Percentiles rank a stretch among this genome's conserved stretches.
These are phyloP conservation scores for Hypoxylon lienhwacheense DNA, from an alignment of 495 filamentous ascomycete genomes.

Conservation along the genomic window DNA sequence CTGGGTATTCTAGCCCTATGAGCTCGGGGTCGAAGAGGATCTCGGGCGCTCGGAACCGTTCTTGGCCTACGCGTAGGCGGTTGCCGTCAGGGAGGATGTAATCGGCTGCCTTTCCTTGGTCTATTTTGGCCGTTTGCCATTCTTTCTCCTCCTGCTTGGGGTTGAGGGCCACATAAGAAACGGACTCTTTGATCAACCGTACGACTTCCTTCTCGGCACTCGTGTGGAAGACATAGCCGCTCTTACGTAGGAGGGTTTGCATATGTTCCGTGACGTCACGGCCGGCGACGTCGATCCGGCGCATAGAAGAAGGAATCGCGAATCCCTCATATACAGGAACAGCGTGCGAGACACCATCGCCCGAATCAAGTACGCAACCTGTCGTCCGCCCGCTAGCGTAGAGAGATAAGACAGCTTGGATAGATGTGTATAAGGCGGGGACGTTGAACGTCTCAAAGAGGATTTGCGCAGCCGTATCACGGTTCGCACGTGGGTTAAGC, in stretches of 20 bases:
- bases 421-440: conserved; percentile 92
- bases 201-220: conserved; percentile 98
- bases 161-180: conserved; percentile 87
- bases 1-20: conserved; percentile 95
- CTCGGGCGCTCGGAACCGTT: conserved; percentile 94
- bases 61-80: conserved; percentile 44
- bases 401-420: conserved; percentile 94
- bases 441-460: conserved; percentile 99
- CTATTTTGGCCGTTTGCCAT: conserved; percentile 70
- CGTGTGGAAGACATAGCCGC: conserved; percentile 92
- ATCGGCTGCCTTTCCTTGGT: conserved; percentile 71
- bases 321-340: conserved; percentile 99
- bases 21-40: conserved; percentile 98
- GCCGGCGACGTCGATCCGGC: conserved; percentile 95
- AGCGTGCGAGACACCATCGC: conserved; percentile 95
- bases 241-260: conserved; percentile 87
- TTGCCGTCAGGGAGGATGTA: conserved; percentile 91
- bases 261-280: conserved; percentile 96
- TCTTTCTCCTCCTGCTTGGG: conserved; percentile 96
- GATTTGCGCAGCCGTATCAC: conserved; percentile 95
- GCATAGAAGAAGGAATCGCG: conserved; percentile 91
- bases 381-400: conserved; percentile 97
- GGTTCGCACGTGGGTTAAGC: conserved; percentile 92
- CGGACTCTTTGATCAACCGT: conserved; percentile 92
- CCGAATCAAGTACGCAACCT: conserved; percentile 91